Percentiles rank a stretch among this genome's conserved stretches.
These are phyloP conservation scores for Calocera cornea DNA, from an alignment of 768 basidiomycete genomes.

Conservation along the genomic window DNA sequence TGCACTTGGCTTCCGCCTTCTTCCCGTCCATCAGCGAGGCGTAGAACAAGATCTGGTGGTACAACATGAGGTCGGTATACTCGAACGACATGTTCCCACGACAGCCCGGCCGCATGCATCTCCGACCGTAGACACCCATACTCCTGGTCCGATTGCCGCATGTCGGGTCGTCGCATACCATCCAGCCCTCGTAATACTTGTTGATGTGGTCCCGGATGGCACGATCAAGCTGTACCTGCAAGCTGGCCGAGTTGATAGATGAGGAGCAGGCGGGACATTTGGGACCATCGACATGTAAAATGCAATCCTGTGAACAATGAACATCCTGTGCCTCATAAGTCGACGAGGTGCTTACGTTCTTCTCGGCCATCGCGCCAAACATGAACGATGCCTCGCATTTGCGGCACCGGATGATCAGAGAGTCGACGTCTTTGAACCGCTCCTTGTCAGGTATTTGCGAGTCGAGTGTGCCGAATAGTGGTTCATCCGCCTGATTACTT, in stretches of 20 bases:
- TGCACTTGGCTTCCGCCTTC: conserved; percentile 42
- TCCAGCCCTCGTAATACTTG: conserved; percentile 83
- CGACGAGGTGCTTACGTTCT: conserved; percentile 33
- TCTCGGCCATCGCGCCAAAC: conserved; percentile 48
- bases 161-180: conserved; percentile 69
- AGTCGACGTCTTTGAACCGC: conserved; percentile 63
- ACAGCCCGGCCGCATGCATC: conserved; percentile 62
- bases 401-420: conserved; percentile 64
- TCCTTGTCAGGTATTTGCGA: conserved; percentile 80
- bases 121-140: conserved; percentile 83
- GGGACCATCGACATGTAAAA: conserved; percentile 52
- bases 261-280: conserved; percentile 55
- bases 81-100: conserved; percentile 60
- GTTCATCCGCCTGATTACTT: conserved; percentile 39
- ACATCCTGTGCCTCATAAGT: background rate
- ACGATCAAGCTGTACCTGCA: conserved; percentile 73
- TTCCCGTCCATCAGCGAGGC: conserved; percentile 60
- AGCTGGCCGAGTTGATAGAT: conserved; percentile 40
- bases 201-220: conserved; percentile 68
- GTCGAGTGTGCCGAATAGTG: conserved; percentile 64
- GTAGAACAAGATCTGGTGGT: conserved; percentile 83
- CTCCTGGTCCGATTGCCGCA: conserved; percentile 78
- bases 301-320: conserved; percentile 38
- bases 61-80: conserved; percentile 75
- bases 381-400: conserved; percentile 47